A percentile compares a stretch with the other conserved stretches of the same genome.
These are phyloP conservation scores for Pseudogymnoascus sp. DNA, from an alignment of 2,329 filamentous ascomycete genomes.

Conservation along the genomic window DNA sequence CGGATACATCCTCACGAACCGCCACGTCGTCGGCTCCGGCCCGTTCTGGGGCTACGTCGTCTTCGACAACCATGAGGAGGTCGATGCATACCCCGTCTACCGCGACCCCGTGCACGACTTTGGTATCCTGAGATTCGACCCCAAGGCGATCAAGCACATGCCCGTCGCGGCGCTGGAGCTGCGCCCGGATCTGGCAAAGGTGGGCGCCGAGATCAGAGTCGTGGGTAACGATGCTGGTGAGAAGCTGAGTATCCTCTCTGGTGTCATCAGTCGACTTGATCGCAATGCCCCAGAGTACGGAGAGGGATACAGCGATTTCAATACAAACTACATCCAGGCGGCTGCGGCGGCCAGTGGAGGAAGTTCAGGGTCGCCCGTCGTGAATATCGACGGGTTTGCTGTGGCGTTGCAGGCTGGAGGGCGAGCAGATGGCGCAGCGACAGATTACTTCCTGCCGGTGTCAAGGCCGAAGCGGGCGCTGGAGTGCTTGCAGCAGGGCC, in stretches of 20 bases:
- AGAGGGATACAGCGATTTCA: slow-evolving; percentile 98
- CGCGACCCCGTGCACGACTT: slow-evolving; percentile 98
- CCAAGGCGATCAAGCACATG: slow-evolving; percentile 96
- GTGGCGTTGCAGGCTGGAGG: slow-evolving; percentile 92
- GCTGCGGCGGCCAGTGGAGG: slow-evolving; percentile 94
- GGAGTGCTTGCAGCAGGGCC: slow-evolving; percentile 69
- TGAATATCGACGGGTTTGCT: slow-evolving; percentile 87
- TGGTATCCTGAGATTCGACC: slow-evolving; percentile 92
- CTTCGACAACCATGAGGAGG: slow-evolving; percentile 97
- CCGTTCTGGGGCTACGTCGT: slow-evolving; percentile 98
- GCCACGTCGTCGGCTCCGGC: slow-evolving; percentile 88
- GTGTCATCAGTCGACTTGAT: slow-evolving; percentile 91
- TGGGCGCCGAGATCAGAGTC: slow-evolving; percentile 90
- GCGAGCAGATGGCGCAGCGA: slow-evolving; percentile 86
- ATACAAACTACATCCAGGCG: slow-evolving; percentile 90
- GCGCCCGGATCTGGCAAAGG: slow-evolving; percentile 76
- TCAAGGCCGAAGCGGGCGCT: slow-evolving; percentile 84
- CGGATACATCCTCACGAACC: slow-evolving; percentile 78
- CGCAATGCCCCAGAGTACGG: slow-evolving; percentile 96
- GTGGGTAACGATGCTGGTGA: slow-evolving; percentile 98
- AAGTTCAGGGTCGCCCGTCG: slow-evolving; percentile 95
- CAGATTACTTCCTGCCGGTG: slow-evolving; percentile 92
- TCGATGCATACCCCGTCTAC: slow-evolving; percentile 93
- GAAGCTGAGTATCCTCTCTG: slow-evolving; percentile 94
- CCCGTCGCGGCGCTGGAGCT: slow-evolving; percentile 70